These are phyloP conservation scores for Pyrus bretschneideri DNA, from an alignment of 306 rosid species.

Conservation along the genomic window DNA sequence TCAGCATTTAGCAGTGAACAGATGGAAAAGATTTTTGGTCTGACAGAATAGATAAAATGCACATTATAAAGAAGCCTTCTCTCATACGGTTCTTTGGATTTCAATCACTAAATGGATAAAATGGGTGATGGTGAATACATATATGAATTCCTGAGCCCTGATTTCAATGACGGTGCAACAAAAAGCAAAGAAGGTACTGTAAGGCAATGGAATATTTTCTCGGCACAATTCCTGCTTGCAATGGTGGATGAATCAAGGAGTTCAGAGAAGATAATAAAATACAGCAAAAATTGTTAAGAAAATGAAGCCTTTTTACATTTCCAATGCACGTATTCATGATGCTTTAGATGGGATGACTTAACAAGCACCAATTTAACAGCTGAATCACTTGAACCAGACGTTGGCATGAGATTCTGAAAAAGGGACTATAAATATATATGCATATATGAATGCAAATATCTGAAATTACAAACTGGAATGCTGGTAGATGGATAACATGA, in stretches of 20 bases:
- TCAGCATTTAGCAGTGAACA: slow-evolving; percentile 21
- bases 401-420: neutral
- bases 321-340: neutral
- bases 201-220: neutral
- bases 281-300: neutral
- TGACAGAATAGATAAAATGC: neutral
- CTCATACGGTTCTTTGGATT: neutral
- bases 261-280: neutral
- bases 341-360: neutral
- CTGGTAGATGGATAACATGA: neutral
- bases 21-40: neutral
- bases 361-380: neutral
- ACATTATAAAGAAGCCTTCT: neutral
- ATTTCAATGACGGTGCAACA: neutral
- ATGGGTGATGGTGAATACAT: neutral
- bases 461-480: neutral
- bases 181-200: neutral
- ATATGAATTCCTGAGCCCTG: neutral
- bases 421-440: too few relatives aligned
- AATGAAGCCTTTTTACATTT: neutral
- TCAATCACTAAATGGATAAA: neutral
- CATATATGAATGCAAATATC: neutral
- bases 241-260: neutral
- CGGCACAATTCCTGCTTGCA: neutral
- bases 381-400: neutral